Conservation (phyloP, 2,329 filamentous ascomycete genomes). For the Claviceps capensis region DNA sequence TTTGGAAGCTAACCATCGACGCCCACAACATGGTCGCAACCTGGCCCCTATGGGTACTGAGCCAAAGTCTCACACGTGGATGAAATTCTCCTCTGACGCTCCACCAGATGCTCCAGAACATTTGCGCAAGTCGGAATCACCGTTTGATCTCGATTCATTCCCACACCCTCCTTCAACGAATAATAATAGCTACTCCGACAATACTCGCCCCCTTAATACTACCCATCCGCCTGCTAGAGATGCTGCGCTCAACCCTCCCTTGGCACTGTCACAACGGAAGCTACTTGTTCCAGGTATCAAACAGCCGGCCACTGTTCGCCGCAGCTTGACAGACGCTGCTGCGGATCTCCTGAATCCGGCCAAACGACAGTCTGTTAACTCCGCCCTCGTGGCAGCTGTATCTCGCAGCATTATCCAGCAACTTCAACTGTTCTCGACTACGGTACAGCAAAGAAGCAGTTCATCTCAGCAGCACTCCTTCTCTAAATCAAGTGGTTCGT, state of each 20-base stretch:
- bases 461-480: background rate
- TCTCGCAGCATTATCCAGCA: constrained; percentile 32
- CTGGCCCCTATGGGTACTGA: background rate
- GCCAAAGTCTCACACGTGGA: constrained; percentile 1
- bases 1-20: background rate
- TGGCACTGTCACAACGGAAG: constrained; percentile 2
- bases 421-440: constrained; percentile 24
- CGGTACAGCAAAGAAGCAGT: background rate
- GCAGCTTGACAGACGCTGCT: constrained; percentile 8
- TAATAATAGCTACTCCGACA: background rate
- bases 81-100: background rate
- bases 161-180: constrained; percentile 10
- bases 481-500: constrained; percentile 16
- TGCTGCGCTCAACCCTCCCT: constrained; percentile 4
- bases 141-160: constrained; percentile 12
- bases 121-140: constrained; percentile 7
- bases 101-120: background rate
- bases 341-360: constrained; percentile 9
- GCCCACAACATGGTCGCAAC: background rate
- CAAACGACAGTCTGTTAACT: constrained; percentile 21
- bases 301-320: constrained; percentile 1
- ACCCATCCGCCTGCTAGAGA: background rate
- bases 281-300: constrained; percentile 1
- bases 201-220: background rate
- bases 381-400: constrained; percentile 29